Base-by-base conservation (phyloP, 2,329 filamentous ascomycete species). In the Penicillium digitatum region DNA sequence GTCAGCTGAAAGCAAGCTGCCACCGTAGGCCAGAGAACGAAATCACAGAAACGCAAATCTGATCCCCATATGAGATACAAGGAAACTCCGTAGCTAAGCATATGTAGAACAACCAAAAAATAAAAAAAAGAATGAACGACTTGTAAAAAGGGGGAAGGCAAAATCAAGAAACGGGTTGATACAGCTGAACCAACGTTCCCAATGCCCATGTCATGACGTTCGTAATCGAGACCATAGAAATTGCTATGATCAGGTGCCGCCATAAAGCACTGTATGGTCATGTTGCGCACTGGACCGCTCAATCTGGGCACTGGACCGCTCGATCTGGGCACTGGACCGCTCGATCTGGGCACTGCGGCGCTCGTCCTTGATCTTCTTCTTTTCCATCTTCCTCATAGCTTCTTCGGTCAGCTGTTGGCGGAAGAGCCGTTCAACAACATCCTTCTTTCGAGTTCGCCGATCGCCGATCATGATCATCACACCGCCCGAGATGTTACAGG, bases 371-470 rank as follows among this genome's bases (percentile, higher is more conserved):
- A 75, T 69, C 52, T 74, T 75, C 61, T 78, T 76, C 67, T 80
- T 80, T 61, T 80, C 73, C 11, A 82, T 74, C 62, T 81, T 81
- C 60, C 79, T 78, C 61, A 87, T 85, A 1, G 84, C 85, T 62
- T 85, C 78, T 44, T 80, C 74, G 0, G 90, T 95, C 53, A 95
- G 72, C 60, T 90, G 84, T 68, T 94, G 90, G 29, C 89, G 78
- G 65, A 88, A 84, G 73, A 94, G 83, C 42, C 86, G 81, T 66
- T 92, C 86, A 22, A 91, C 78, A 0, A 95, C 88, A 39, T 95
- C 89, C 81, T 91, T 93, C 80, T 95, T 95, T 48, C 90, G 79
- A 2, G 89, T 91, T 59, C 81, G 83, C 20, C 86, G 82, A 67
- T 93, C 89, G 1, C 90, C 90, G 16, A 90, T 79, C 61, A 80